A percentile compares a stretch with the other conserved stretches of the same genome.
Evolutionary conservation across 164 flowering plant species (phyloP).

Genomic region (Vitis rotundifolia): DNA sequence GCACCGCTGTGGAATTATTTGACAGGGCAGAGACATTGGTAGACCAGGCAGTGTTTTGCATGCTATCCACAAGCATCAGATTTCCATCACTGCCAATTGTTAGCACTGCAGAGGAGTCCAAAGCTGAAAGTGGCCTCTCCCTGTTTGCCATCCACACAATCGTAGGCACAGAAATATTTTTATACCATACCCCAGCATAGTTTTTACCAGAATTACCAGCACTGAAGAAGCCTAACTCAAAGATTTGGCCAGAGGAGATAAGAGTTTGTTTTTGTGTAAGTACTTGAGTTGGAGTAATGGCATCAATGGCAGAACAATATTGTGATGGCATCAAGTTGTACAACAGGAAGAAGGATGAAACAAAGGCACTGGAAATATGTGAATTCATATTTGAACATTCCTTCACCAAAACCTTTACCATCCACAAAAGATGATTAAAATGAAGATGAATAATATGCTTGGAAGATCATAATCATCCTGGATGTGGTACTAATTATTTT

Average conservation of each 20-base stretch:
- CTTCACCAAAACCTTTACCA: too few species aligned
- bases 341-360: not conserved
- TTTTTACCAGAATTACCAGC: not conserved
- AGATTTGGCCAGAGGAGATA: conserved; percentile 13
- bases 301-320: not conserved
- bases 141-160: conserved; percentile 53
- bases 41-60: conserved; percentile 20
- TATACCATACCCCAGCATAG: conserved; percentile 46
- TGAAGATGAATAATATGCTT: too few species aligned
- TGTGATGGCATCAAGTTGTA: conserved; percentile 4
- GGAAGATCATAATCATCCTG: too few species aligned
- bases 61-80: conserved; percentile 23
- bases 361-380: too few species aligned
- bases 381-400: too few species aligned
- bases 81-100: conserved; percentile 22
- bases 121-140: conserved; percentile 21
- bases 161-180: not conserved
- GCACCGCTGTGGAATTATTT: conserved; percentile 1
- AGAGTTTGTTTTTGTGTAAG: conserved; percentile 16
- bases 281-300: not conserved
- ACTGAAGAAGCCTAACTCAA: conserved; percentile 16
- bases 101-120: conserved; percentile 3
- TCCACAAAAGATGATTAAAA: too few species aligned
- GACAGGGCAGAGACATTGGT: conserved; percentile 7
- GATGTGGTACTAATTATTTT: too few species aligned